These are phyloP conservation scores for Rhodotorula sp. DNA, from an alignment of 1,284 basidiomycete species.

Conservation along the genomic window DNA sequence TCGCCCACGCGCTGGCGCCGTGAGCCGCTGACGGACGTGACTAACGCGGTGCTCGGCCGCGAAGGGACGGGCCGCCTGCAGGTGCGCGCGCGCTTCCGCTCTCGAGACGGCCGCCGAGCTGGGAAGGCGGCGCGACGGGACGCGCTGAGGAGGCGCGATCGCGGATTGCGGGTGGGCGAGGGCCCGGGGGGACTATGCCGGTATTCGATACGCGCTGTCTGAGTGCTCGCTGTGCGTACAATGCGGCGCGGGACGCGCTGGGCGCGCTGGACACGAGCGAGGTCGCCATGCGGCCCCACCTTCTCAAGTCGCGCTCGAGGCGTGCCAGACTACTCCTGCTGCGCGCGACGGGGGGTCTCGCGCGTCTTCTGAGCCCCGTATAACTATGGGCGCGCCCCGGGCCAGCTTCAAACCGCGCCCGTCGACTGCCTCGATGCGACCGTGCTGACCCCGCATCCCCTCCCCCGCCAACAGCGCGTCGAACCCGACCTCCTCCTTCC, in stretches of 20 bases:
- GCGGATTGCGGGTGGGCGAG: neutral
- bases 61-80: slow-evolving; percentile 5
- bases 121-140: slow-evolving; percentile 13
- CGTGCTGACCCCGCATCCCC: neutral
- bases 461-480: slow-evolving; percentile 7
- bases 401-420: neutral
- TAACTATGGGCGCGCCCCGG: no score
- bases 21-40: slow-evolving; percentile 31
- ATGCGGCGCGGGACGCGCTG: neutral
- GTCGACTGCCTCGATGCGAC: neutral
- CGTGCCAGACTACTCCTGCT: no score
- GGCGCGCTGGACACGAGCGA: neutral
- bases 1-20: slow-evolving; percentile 22
- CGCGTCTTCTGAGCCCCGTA: neutral
- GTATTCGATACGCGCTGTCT: no score
- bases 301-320: no score
- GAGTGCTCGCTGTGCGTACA: no score
- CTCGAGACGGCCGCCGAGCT: neutral
- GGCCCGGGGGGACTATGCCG: neutral
- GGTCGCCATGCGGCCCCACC: no score
- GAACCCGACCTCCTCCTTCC: neutral
- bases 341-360: no score
- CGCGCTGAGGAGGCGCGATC: neutral
- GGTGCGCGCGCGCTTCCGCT: slow-evolving; percentile 8
- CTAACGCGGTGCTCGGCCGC: slow-evolving; percentile 23